Evolutionary conservation across 805 yeast genomes (phyloP).

Genomic region (Wickerhamia fluorescens): DNA sequence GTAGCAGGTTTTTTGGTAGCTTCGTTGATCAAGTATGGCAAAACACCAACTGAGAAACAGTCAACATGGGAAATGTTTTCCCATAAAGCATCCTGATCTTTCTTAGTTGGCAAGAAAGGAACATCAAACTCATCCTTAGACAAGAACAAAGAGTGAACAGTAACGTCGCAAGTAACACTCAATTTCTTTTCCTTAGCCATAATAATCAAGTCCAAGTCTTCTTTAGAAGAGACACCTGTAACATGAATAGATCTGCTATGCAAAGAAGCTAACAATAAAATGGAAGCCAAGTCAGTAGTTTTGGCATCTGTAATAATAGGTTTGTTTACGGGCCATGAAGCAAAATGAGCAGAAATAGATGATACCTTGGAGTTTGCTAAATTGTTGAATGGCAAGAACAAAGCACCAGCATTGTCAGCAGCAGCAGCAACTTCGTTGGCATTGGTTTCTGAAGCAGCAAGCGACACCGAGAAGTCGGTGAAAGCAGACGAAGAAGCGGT

Average conservation of each 20-base stretch:
- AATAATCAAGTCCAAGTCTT: constrained; percentile 75
- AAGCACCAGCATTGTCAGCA: constrained; percentile 62
- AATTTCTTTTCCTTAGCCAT: constrained; percentile 80
- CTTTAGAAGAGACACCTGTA: constrained; percentile 74
- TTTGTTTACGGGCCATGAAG: constrained; percentile 76
- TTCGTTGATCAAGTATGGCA: constrained; percentile 68
- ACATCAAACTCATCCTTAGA: constrained; percentile 67
- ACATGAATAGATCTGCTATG: constrained; percentile 82
- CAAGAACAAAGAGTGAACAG: constrained; percentile 71
- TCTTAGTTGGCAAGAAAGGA: constrained; percentile 66
- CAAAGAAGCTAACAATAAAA: constrained; percentile 80
- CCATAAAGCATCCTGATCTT: constrained; percentile 83
- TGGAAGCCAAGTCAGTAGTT: constrained; percentile 88
- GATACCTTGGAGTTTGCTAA: constrained; percentile 63
- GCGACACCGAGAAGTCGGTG: constrained; percentile 77
- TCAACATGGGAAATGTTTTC: constrained; percentile 63
- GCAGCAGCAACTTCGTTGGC: constrained; percentile 54
- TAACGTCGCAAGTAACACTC: constrained; percentile 84
- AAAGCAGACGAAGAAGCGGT: constrained; percentile 51
- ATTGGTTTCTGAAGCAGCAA: constrained; percentile 76
- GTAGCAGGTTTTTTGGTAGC: constrained; percentile 52
- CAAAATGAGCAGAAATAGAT: constrained; percentile 72
- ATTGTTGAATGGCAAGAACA: constrained; percentile 75
- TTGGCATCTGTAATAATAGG: constrained; percentile 90
- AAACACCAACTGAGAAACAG: constrained; percentile 77